Percentiles rank a stretch among this genome's conserved stretches.
phyloP scores from a whole-genome alignment of 129 eudicot genomes.

The Ambrosia artemisiifolia region DNA sequence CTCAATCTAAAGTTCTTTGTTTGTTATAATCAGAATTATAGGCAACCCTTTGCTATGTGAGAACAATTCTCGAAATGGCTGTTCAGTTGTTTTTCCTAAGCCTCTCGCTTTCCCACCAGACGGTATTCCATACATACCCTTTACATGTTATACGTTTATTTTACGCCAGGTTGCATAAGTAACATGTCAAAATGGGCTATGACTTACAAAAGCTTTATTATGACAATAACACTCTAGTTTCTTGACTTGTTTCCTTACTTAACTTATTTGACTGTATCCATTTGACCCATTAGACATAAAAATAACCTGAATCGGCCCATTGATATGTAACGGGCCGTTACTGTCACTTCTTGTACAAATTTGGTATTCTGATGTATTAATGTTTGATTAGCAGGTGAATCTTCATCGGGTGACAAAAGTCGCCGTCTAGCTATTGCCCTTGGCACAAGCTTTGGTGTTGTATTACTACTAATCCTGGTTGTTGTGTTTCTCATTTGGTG shows the following conservation, averaged over 20 bases:
- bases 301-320: neutral
- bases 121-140: conserved; percentile 26
- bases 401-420: conserved; percentile 38
- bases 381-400: conserved; percentile 35
- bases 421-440: conserved; percentile 74
- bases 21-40: conserved; percentile 42
- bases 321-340: neutral
- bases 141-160: neutral
- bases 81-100: conserved; percentile 69
- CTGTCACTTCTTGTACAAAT: neutral
- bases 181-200: neutral
- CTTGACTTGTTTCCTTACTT: too few species aligned
- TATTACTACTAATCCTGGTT: conserved; percentile 37
- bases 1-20: neutral
- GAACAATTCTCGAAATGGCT: conserved; percentile 50
- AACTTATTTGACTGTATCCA: neutral
- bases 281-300: neutral
- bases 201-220: too few species aligned
- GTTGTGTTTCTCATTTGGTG: conserved; percentile 62
- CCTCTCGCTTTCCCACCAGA: conserved; percentile 78
- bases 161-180: neutral
- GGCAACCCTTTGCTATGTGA: conserved; percentile 88
- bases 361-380: conserved; percentile 1
- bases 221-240: neutral
- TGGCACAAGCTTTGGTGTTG: conserved; percentile 71